phyloP scores from a whole-genome alignment of 805 yeast genomes.

The Metschnikowia drakensbergensis region DNA sequence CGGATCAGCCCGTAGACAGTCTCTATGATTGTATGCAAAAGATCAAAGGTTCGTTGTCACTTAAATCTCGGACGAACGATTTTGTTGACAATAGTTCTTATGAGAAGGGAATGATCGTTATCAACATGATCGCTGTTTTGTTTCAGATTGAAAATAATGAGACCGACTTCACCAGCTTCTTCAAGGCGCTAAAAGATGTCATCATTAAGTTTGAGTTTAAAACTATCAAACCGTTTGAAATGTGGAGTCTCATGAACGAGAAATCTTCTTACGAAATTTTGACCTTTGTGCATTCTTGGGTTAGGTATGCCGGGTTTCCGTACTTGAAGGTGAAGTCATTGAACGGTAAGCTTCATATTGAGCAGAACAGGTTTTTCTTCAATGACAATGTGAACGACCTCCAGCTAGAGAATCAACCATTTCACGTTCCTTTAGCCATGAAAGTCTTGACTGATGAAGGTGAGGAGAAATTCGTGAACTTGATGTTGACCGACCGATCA shows the following conservation, averaged over 20 bases:
- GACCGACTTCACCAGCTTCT: conserved; percentile 28
- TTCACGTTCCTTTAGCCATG: conserved; percentile 56
- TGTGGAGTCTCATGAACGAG: conserved; percentile 47
- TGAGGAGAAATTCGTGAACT: conserved; percentile 28
- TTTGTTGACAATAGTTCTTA: conserved; percentile 52
- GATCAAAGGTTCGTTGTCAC: conserved; percentile 23
- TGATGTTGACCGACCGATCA: conserved; percentile 43
- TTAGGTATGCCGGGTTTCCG: conserved; percentile 58
- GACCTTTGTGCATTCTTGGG: conserved; percentile 57
- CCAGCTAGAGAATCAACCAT: conserved; percentile 54
- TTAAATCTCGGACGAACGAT: conserved; percentile 32
- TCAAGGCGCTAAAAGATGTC: conserved; percentile 35
- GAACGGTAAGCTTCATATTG: conserved; percentile 25
- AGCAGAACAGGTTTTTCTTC: conserved; percentile 38
- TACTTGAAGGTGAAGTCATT: conserved; percentile 37
- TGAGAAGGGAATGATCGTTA: conserved; percentile 55
- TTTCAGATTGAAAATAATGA: conserved; percentile 28
- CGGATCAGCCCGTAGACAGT: conserved; percentile 28
- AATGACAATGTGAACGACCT: conserved; percentile 20
- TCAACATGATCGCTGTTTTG: conserved; percentile 49
- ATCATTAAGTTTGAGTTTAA: conserved; percentile 32
- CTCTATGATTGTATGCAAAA: conserved; percentile 31
- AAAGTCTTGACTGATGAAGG: conserved; percentile 30
- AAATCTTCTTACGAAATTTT: conserved; percentile 41
- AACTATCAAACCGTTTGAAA: conserved; percentile 45